phyloP scores from a whole-genome alignment of 2,329 filamentous ascomycete species.

The Dactylonectria estremocensis region DNA sequence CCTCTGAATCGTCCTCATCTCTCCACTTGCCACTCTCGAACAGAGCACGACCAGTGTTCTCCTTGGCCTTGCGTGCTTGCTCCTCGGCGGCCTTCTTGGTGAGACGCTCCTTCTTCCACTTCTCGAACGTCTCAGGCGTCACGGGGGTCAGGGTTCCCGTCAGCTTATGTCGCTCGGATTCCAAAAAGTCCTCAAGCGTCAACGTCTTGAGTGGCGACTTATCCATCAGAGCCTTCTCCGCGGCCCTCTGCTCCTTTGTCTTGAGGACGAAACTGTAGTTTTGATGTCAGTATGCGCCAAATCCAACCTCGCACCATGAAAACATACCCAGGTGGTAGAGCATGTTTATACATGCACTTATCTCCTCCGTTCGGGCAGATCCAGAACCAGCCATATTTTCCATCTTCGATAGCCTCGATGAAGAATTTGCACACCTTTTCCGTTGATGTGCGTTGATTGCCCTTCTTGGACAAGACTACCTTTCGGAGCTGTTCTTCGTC shows the following conservation, averaged over 20 bases:
- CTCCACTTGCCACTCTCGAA: constrained; percentile 98
- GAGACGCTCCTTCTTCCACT: constrained; percentile 96
- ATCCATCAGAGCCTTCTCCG: constrained; percentile 95
- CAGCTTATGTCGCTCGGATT: constrained; percentile 96
- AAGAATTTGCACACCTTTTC: constrained; percentile 99
- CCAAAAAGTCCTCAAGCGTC: constrained; percentile 96
- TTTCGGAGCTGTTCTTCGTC: constrained; percentile 95
- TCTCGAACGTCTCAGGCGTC: constrained; percentile 91
- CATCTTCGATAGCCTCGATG: constrained; percentile 96
- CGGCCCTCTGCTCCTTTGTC: constrained; percentile 95
- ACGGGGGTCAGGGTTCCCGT: constrained; percentile 94
- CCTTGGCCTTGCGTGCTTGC: constrained; percentile 90
- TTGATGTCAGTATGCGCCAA: constrained; percentile 42
- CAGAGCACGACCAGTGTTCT: constrained; percentile 93
- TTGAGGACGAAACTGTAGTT: constrained; percentile 89
- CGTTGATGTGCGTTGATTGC: constrained; percentile 94
- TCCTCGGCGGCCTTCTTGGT: constrained; percentile 97
- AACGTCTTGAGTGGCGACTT: constrained; percentile 96
- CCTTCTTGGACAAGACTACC: constrained; percentile 96
- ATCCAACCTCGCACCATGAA: background rate
- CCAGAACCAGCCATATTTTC: constrained; percentile 99
- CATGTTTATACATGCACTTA: constrained; percentile 99
- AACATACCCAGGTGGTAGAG: constrained; percentile 91
- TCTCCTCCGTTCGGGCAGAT: constrained; percentile 95
- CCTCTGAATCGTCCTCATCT: constrained; percentile 74